Conservation (phyloP, 768 basidiomycete species). For the Lactifluus hygrophoroides region DNA sequence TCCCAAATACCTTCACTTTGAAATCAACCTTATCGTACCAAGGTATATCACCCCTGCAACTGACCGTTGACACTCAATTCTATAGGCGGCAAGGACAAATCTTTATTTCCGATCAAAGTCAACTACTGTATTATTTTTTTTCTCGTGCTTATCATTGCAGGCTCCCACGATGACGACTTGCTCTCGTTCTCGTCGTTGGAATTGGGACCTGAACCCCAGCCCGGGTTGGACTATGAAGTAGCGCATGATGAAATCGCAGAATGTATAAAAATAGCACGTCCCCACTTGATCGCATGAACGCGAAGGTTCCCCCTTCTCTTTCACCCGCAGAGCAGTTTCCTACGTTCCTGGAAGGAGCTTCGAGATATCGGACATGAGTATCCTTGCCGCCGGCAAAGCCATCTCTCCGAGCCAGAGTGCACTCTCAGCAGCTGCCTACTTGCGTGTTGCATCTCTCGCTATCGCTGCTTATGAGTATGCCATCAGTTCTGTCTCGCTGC, state of each 20-base stretch:
- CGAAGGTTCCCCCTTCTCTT: not conserved
- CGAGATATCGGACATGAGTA: not conserved
- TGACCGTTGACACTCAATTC: not conserved
- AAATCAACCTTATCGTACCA: not conserved
- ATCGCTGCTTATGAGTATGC: constrained; percentile 20
- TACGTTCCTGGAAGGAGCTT: not conserved
- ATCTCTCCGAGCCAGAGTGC: not conserved
- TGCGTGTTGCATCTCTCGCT: constrained; percentile 12
- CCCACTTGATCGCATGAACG: not conserved
- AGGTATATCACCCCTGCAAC: not conserved
- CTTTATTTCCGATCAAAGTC: not conserved
- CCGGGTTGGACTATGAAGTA: not conserved
- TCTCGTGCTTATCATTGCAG: not conserved
- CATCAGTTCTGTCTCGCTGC: not conserved
- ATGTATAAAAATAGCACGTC: not conserved
- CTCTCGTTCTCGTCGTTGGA: not conserved
- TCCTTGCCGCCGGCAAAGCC: too few species aligned
- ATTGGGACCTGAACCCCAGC: not conserved
- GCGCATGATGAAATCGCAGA: not conserved
- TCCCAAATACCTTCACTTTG: too few species aligned
- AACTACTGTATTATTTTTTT: not conserved
- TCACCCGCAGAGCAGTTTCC: not conserved
- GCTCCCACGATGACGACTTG: not conserved
- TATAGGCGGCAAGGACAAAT: not conserved
- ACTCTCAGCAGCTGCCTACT: constrained; percentile 3